phyloP scores from a whole-genome alignment of 1,284 basidiomycete species.

The Mycosarcoma mackinlayi region DNA sequence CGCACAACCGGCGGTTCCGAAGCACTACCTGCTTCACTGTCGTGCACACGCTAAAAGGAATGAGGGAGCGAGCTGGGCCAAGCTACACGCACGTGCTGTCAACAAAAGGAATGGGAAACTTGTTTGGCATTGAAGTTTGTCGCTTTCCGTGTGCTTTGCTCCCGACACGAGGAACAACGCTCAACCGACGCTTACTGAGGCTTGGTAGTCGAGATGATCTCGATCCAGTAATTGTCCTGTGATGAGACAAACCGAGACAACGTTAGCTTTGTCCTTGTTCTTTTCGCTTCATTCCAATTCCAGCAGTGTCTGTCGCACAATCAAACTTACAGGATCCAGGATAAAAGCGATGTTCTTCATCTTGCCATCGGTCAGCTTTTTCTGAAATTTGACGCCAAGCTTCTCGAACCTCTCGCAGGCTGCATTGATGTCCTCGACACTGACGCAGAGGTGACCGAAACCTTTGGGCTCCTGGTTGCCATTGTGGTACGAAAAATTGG shows the following conservation, averaged over 20 bases:
- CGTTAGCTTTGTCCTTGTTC: neutral
- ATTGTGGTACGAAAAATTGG: conserved; percentile 61
- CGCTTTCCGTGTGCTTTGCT: no score
- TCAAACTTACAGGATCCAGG: conserved; percentile 76
- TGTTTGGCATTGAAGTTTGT: no score
- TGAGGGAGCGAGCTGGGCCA: no score
- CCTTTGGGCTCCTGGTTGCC: conserved; percentile 64
- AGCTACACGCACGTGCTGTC: no score
- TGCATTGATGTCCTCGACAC: conserved; percentile 83
- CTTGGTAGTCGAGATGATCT: conserved; percentile 68
- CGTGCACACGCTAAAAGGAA: no score
- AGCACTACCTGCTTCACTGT: no score
- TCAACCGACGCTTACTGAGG: conserved; percentile 52
- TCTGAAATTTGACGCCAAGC: conserved; percentile 87
- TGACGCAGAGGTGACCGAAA: conserved; percentile 77
- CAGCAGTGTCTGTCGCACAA: no score
- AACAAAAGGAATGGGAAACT: no score
- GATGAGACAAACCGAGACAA: neutral
- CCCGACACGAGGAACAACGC: no score
- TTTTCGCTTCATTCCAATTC: neutral
- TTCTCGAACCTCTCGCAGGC: conserved; percentile 86
- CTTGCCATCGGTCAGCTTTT: conserved; percentile 83
- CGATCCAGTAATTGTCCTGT: conserved; percentile 71
- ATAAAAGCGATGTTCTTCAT: conserved; percentile 88
- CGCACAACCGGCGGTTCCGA: no score